Evolutionary conservation across 2,329 filamentous ascomycete genomes (phyloP), one percentile per base, ranked within the genome.

Genomic region (Neonectria sp.): DNA sequence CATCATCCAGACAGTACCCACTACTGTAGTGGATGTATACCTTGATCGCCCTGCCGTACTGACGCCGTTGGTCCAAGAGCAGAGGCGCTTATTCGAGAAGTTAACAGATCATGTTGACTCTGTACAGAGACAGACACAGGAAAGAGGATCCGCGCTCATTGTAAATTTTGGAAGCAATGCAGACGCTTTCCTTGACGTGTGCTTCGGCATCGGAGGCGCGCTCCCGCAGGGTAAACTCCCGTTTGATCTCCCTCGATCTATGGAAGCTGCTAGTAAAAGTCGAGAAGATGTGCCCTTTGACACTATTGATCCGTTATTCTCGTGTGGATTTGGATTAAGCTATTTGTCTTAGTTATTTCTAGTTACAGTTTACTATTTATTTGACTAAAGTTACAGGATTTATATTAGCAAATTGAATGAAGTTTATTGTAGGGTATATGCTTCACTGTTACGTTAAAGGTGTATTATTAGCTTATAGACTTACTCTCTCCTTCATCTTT

Each of bases 201-300:
- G 85, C 0, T 84, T 85, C 59, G 78, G 76, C 0, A 69, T 78
- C 2, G 78, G 76, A 8, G 71, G 73, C 13, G 33, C 33, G 7
- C 12, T 12, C 7, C 85, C 85, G 0, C 71, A 80, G 62, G 84
- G 85, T 1, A 66, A 70, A 3, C 21, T 75, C 33, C 73, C 73
- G 0, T 75, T 85, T 71, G 85, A 87, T 71, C 60, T 87, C 37
- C 84, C 85, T 1, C 71, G 81, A 12, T 84, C 82, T 6, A 79
- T 81, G 68, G 78, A 75, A 51, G 85, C 84, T 2, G 85, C 85
- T 0, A 78, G 80, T 52, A 78, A 71, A 9, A 67, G 70, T 0
- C 67, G 57, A 15, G 74, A 76, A 37, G 78, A 80, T 52, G 70
- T 78, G 12, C 72, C 77, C 0, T 80, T 71, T 51, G 76, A 79